Evolutionary conservation across 306 rosid genomes (phyloP).

Genomic region (Amphicarpaea edgeworthii): DNA sequence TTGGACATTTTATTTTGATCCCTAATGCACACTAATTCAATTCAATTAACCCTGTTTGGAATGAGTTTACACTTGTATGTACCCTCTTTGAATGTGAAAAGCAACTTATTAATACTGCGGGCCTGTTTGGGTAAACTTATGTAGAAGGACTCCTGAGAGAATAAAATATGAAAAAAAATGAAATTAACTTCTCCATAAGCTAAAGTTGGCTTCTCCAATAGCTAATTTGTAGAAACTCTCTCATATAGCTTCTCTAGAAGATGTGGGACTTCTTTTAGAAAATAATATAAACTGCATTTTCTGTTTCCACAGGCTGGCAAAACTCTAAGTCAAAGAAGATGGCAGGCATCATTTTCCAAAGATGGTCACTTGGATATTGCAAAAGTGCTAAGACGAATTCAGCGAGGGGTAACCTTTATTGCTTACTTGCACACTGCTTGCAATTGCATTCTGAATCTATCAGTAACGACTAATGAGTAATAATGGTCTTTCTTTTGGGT

Average conservation of each 20-base stretch:
- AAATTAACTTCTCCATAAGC: too few species aligned
- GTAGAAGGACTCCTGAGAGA: too few species aligned
- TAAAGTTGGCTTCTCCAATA: too few species aligned
- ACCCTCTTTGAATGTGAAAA: slow-evolving; percentile 2
- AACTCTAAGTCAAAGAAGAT: slow-evolving; percentile 90
- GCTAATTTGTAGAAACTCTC: too few species aligned
- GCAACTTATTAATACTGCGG: slow-evolving; percentile 15
- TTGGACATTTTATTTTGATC: neutral
- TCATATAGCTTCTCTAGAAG: too few species aligned
- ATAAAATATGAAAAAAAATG: too few species aligned
- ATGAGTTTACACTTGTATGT: slow-evolving; percentile 1
- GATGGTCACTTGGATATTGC: slow-evolving; percentile 95
- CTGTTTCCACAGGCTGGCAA: slow-evolving; percentile 79
- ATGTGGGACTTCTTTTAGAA: too few species aligned
- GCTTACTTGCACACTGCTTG: slow-evolving; percentile 24
- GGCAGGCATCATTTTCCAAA: slow-evolving; percentile 79
- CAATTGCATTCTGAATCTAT: slow-evolving; percentile 27
- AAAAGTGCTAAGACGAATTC: slow-evolving; percentile 84
- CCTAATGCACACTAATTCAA: slow-evolving; percentile 14
- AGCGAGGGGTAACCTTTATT: slow-evolving; percentile 77
- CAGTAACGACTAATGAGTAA: slow-evolving; percentile 1
- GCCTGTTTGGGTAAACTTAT: too few species aligned
- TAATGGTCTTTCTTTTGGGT: neutral
- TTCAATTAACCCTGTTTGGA: slow-evolving; percentile 3
- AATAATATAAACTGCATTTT: too few species aligned